Evolutionary conservation across 2,329 filamentous ascomycete genomes (phyloP), one percentile per base, ranked within the genome.

Genomic region (Pleurostoma richardsiae): DNA sequence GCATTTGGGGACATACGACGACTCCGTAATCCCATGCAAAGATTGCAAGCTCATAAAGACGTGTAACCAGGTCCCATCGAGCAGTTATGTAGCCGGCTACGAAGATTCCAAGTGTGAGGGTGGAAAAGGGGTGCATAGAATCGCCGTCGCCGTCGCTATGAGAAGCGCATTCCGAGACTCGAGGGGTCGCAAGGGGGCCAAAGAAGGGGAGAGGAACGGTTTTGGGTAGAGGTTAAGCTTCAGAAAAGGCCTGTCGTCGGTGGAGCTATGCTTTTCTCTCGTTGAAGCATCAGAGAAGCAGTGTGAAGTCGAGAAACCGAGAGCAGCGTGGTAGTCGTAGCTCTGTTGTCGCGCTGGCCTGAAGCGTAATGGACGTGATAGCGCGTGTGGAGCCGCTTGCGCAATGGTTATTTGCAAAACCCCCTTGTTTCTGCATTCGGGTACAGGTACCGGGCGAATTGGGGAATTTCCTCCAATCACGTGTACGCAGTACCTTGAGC

Each of bases 11-110:
- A 74, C 86, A 62, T 74, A 95, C 90, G 65, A 97, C 87, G 61
- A 99, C 94, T 65, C 92, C 90, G 88, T 97, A 89, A 69, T 97
- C 88, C 90, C 91, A 96, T 57, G 95, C 94, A 68, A 97, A 99
- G 56, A 96, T 87, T 57, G 90, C 88, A 61, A 99, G 83, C 72
- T 99, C 92, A 85, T 96, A 96, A 60, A 97, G 80, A 61, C 91
- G 86, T 59, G 92, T 96, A 57, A 96, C 90, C 53, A 99, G 85
- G 72, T 97, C 94, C 91, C 94, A 99, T 77, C 94, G 88, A 65
- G 94, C 94, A 72, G 94, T 99, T 69, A 92, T 97, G 79, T 99
- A 99, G 70, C 94, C 94, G 74, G 94, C 92, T 79, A 97, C 87
- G 77, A 99, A 99, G 76, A 99, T 96, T 73, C 88, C 90, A 73